Base-by-base conservation (phyloP, 257 asterid genomes). In the Salvia splendens region DNA sequence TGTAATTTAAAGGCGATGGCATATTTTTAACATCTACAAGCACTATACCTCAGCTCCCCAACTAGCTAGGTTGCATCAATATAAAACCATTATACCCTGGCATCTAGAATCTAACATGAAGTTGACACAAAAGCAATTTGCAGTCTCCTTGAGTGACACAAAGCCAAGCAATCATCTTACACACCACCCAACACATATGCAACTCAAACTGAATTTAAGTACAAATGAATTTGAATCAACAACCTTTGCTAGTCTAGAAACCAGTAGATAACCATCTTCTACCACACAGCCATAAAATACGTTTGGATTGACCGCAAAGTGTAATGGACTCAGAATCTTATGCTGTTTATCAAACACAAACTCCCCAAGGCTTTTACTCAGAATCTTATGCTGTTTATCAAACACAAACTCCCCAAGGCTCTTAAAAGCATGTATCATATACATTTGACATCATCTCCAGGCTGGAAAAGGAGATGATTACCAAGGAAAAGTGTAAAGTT, bases 81-180 rank as follows among this genome's bases (percentile, higher is more conserved):
- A 58, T 6, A 8, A 58, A 38, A 35, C 48, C 48, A 36, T 58
- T 14, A 35, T 4, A 36, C 41, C 42, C 1, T 11, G 41, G 6
- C 24, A n/a, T 45, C 20, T 62, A 43, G 43, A 24, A 17, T 41
- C n/a, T 62, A 62, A 28, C 53, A 49, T 38, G 35, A 48, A 33
- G 60, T 11, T 36, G 12, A 65, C 12, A 49, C 7, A 15, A 35
- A n/a, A 14, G 15, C 17, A 33, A n/a, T 57, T 36, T 51, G 61
- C 52, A 66, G 28, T 10, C 52, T 50, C 51, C 61, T 66, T 12
- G 52, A 66, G 20, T 24, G 20, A 52, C 62, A 52, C 30, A 38
- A 47, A 64, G 48, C 12, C 17, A 48, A 66, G 62, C 16, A 43
- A 66, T 17, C 51, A 28, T 4, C 32, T 36, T 51, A 17, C 38